Percentiles rank a stretch among this genome's conserved stretches.
Conservation (phyloP, 805 yeast genomes). For the Candida ponderosae region DNA sequence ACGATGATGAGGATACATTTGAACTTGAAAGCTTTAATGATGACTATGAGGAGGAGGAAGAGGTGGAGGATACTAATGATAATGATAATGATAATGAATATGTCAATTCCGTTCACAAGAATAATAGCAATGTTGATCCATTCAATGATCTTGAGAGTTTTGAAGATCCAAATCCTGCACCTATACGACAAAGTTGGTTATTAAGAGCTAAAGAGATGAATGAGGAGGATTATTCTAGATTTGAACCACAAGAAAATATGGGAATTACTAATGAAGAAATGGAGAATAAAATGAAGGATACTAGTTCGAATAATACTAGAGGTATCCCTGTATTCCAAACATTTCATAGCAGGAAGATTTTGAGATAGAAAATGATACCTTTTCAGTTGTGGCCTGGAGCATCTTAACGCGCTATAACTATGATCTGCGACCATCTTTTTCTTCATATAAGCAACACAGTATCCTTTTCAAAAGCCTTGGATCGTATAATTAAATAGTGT, state of each 20-base stretch:
- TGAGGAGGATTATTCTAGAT: constrained; percentile 1
- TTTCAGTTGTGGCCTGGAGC: neutral
- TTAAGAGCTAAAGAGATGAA: constrained; percentile 1
- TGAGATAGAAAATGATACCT: neutral
- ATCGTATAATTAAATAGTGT: no score
- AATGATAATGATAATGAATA: neutral
- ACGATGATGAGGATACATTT: no score
- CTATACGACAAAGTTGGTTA: neutral
- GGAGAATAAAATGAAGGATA: no score
- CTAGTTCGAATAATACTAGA: neutral
- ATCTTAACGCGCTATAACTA: no score
- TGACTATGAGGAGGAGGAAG: neutral
- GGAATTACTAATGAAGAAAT: no score
- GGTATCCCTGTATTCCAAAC: neutral
- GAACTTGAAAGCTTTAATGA: no score
- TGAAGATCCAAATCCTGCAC: constrained; percentile 4
- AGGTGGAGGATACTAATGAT: neutral
- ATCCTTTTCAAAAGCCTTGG: neutral
- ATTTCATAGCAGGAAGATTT: constrained; percentile 1
- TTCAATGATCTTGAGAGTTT: constrained; percentile 2
- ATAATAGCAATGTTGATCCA: constrained; percentile 2
- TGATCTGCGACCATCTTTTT: neutral
- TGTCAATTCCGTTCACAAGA: neutral
- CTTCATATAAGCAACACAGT: neutral
- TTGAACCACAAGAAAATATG: neutral